Percentiles rank a stretch among this genome's conserved stretches.
These are phyloP conservation scores for Amanita subjunquillea DNA, from an alignment of 768 basidiomycete genomes.

Conservation along the genomic window DNA sequence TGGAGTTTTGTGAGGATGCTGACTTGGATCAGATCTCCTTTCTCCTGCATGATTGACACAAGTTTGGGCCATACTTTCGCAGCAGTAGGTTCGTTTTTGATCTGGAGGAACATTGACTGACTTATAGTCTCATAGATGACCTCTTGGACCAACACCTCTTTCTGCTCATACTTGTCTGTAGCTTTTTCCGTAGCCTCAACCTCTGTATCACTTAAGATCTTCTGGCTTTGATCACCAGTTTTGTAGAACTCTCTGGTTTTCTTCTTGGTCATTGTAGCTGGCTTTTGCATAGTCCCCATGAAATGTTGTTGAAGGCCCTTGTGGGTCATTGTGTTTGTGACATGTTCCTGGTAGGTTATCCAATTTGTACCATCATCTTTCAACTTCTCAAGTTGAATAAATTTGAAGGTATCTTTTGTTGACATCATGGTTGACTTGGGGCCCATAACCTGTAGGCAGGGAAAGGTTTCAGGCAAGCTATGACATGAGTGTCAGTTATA, in stretches of 20 bases:
- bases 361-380: too few species aligned
- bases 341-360: constrained; percentile 15
- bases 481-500: too few species aligned
- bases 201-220: constrained; percentile 15
- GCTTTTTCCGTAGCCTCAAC: constrained; percentile 14
- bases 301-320: constrained; percentile 17
- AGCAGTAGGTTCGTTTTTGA: too few species aligned
- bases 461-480: too few species aligned
- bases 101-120: too few species aligned
- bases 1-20: constrained; percentile 14
- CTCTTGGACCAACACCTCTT: too few species aligned
- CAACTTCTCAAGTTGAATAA: too few species aligned
- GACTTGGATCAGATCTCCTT: constrained; percentile 14
- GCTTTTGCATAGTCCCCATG: constrained; percentile 13
- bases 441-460: too few species aligned
- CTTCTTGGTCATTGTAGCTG: too few species aligned
- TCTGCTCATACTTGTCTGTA: constrained; percentile 5
- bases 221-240: constrained; percentile 7
- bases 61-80: constrained; percentile 14
- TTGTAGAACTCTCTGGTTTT: constrained; percentile 7
- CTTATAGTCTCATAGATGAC: too few species aligned
- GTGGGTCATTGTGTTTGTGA: constrained; percentile 13
- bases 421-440: too few species aligned
- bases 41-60: constrained; percentile 12
- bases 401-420: too few species aligned